Evolutionary conservation across 208 protist genomes (phyloP), one percentile per base, ranked within the genome.

Genomic region (Vickermania spadyakhi): DNA sequence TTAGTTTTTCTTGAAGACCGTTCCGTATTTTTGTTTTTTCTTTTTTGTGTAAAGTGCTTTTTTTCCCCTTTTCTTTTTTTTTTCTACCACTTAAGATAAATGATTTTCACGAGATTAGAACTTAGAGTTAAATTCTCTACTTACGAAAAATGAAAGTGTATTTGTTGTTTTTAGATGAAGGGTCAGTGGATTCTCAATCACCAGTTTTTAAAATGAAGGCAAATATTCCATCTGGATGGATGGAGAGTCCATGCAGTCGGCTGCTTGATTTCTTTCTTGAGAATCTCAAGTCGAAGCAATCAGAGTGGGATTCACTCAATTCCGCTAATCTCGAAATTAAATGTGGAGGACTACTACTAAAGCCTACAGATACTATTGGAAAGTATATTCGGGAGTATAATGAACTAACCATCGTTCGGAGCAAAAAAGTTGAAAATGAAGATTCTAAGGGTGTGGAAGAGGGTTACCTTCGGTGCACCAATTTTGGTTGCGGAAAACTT

Each of bases 401-500:
- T 62, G 83, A 94, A 49, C 60, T 94, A 25, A 63, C 66, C 13
- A 28, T 91, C 13, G 41, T 84, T 0, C 86, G n/a, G n/a, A n/a
- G n/a, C n/a, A n/a, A 91, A 59, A 79, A 74, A 25, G 49, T 54
- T 0, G 56, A 72, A 14, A 28, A 41, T 11, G 62, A 62, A 21
- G 30, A 28, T n/a, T 36, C 58, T 7, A 45, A 65, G 28, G 29
- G 14, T 3, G 72, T 63, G 41, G 72, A 79, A 21, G 11, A 45
- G 18, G 79, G 73, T 28, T 62, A 80, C 21, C 18, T 87, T 1
- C 53, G 72, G 3, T 94, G 88, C 67, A 89, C 82, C 0, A 90
- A 94, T 57, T 92, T 72, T 49, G 88, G 88, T 0, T 94, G 88
- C 50, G 80, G 81, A 21, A 49, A 79, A 56, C 81, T 79, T 31